Evolutionary conservation across 305 asterid genomes (phyloP), one percentile per base, ranked within the genome.

Genomic region (Fraxinus baroniana): DNA sequence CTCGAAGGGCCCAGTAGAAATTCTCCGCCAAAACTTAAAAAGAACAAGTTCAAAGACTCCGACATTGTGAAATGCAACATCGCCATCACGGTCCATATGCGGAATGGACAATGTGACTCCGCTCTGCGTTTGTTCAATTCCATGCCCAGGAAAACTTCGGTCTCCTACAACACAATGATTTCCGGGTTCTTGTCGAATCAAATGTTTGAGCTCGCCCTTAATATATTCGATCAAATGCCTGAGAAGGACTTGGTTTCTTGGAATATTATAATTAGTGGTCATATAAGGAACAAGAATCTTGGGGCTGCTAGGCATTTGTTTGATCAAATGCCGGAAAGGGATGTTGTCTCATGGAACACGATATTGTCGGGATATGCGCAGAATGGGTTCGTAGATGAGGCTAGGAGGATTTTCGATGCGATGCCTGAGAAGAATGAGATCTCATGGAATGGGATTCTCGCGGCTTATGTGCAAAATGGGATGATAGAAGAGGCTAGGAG

Each of bases 361-460:
- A 90, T 95, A 73, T 86, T 95, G 77, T 93, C 98, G 0, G 98
- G 98, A 78, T 95, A 95, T 82, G 97, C 97, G 0, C 98, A 90
- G 86, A 92, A 86, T 73, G 98, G 98, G 76, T 83, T 88, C 39
- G 84, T 93, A 78, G 92, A 92, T 82, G 98, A 92, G 84, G 98
- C 98, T 9, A 90, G 87, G 88, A 88, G 89, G 80, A 81, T 90
- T 41, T 95, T 95, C 79, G 91, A 88, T 76, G 79, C 62, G 84
- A 95, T 95, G 93, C 98, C 97, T 0, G 84, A 80, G 83, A 92
- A 88, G 92, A 91, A 95, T 82, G 98, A 92, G 85, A 94, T 93
- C 32, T 94, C 99, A 0, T 95, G 99, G 98, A 95, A 94, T 76
- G 98, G 98, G 83, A 90, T 95, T 84, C 92, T 94, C 52, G 91